Conservation (phyloP, 106 monocot genomes). For the Allium fistulosum region DNA sequence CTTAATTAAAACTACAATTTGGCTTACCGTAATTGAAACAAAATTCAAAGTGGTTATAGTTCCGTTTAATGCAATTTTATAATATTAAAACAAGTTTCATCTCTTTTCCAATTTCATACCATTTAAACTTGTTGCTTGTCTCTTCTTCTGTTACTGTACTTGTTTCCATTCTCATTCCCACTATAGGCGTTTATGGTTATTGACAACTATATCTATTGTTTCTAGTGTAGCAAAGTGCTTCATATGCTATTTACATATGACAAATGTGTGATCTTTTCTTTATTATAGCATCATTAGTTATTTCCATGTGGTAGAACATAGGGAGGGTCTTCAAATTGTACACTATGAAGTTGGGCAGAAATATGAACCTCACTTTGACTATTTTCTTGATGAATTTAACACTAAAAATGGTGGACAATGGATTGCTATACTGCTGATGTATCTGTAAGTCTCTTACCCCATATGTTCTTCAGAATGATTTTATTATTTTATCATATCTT, state of each 20-base stretch:
- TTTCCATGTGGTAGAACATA: conserved; percentile 26
- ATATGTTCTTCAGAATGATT: background rate
- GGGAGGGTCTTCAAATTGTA: conserved; percentile 62
- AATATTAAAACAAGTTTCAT: too few species aligned
- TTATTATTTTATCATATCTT: too few species aligned
- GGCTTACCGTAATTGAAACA: too few species aligned
- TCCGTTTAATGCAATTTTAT: too few species aligned
- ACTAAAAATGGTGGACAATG: conserved; percentile 63
- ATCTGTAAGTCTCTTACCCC: conserved; percentile 40
- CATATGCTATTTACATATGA: background rate
- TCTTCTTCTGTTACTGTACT: background rate
- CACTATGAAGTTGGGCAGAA: conserved; percentile 79
- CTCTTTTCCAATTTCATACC: too few species aligned
- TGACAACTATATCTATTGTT: too few species aligned
- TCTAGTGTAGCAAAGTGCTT: too few species aligned
- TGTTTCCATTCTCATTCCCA: background rate
- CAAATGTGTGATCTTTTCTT: too few species aligned
- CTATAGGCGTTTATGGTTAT: too few species aligned
- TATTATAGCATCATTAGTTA: background rate
- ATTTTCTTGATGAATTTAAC: conserved; percentile 57
- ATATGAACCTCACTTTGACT: conserved; percentile 70
- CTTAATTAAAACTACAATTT: too few species aligned
- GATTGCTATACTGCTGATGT: conserved; percentile 68
- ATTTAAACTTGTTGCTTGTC: too few species aligned
- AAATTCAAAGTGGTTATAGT: too few species aligned